Evolutionary conservation across 148 eudicot genomes (phyloP), one percentile per base, ranked within the genome.

Genomic region (Chenopodium album): DNA sequence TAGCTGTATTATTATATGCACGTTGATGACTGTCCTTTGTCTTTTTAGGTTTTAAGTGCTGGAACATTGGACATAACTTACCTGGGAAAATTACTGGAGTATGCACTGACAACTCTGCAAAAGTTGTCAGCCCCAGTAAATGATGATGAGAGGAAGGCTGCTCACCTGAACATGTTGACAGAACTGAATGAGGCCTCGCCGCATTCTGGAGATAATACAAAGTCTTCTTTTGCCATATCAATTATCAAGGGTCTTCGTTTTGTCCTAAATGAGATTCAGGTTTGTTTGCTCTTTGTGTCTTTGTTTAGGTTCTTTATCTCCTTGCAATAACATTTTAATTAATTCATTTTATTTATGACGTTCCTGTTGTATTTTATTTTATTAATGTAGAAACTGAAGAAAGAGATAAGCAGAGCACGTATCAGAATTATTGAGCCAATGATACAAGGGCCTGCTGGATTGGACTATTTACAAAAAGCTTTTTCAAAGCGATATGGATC

Each of bases 101-200:
- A 87, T 84, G 90, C 95, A 69, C 76, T 94, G 85, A 80, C 80
- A 76, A 94, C 93, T 77, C 78, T 96, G 88, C 89, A 85, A 85
- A 95, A 90, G 91, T 88, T 95, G 47, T 91, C 95, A 19, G 94
- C 99, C 79, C 97, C 98, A 75, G 97, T 94, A 72, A 89, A 83
- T 73, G 98, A 92, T 86, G 90, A 84, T 76, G 90, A 92, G 71
- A 79, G 90, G 86, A 92, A 89, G 84, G 87, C 84, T 77, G 79
- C 91, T 77, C 95, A 92, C 85, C 84, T 83, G 82, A 89, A 86
- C 56, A 83, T 90, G 62, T 73, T 94, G 83, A 82, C 66, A 76
- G 97, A 93, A 65, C 87, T 95, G 73, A 85, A 86, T 34, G 93
- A 89, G 81, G 88, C 89, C 73, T 93, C 92, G 72, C 85, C 92